These are phyloP conservation scores for Fusarium hostae DNA, from an alignment of 2,329 filamentous ascomycete species.

Conservation along the genomic window DNA sequence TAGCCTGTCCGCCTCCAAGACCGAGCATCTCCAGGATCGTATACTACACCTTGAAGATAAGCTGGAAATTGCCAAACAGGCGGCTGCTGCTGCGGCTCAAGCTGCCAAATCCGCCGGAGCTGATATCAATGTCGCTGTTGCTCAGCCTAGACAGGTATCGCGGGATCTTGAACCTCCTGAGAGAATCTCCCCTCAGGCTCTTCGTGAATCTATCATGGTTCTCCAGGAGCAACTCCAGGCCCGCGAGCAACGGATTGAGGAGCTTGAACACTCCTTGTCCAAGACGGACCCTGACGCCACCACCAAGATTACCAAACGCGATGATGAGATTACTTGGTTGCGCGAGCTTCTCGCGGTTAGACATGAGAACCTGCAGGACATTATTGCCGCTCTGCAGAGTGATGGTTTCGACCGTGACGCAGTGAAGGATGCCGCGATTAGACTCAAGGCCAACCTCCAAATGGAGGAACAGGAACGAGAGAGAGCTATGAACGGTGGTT, in stretches of 20 bases:
- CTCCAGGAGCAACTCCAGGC: constrained; percentile 97
- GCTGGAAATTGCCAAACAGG: constrained; percentile 88
- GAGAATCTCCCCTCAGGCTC: constrained; percentile 92
- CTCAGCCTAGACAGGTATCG: constrained; percentile 36
- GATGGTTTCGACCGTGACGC: constrained; percentile 80
- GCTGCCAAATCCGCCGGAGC: constrained; percentile 72
- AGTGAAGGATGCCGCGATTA: constrained; percentile 90
- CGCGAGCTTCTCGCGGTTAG: constrained; percentile 92
- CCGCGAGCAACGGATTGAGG: constrained; percentile 89
- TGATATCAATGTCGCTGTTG: constrained; percentile 45
- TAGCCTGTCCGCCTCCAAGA: constrained; percentile 83
- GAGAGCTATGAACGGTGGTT: constrained; percentile 78
- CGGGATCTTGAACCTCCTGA: constrained; percentile 71
- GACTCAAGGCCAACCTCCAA: constrained; percentile 91
- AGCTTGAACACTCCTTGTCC: constrained; percentile 78
- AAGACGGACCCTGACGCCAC: constrained; percentile 80
- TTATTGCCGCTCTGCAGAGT: constrained; percentile 81
- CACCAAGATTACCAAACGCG: constrained; percentile 86
- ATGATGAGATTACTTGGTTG: constrained; percentile 94
- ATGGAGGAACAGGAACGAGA: constrained; percentile 99
- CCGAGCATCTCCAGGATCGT: constrained; percentile 86
- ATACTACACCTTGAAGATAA: constrained; percentile 88
- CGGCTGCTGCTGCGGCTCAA: constrained; percentile 83
- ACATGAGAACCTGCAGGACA: constrained; percentile 90
- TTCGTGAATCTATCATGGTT: constrained; percentile 95